phyloP scores from a whole-genome alignment of 2,329 filamentous ascomycete species.

The Talaromyces sp. region DNA sequence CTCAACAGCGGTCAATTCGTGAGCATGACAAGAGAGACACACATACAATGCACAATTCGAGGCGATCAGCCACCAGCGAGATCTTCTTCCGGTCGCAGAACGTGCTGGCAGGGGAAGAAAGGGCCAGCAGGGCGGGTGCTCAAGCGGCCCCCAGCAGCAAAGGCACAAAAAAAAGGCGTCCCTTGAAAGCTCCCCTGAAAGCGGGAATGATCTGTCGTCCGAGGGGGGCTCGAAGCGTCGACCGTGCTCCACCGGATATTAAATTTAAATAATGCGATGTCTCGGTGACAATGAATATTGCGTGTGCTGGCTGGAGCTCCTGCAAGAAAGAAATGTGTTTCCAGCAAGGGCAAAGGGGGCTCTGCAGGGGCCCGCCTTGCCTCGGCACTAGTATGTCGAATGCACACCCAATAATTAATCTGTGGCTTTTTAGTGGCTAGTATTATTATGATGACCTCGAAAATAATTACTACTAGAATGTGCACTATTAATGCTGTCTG shows the following conservation, averaged over 20 bases:
- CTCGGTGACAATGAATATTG: neutral
- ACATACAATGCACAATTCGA: constrained; percentile 1
- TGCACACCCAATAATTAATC: neutral
- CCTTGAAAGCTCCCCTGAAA: neutral
- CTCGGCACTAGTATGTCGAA: neutral
- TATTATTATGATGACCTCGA: too few species aligned
- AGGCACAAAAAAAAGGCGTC: neutral
- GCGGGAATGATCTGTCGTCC: neutral
- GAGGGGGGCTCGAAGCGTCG: neutral
- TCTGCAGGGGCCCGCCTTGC: neutral
- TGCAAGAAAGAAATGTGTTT: neutral
- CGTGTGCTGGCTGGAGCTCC: neutral
- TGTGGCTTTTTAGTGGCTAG: too few species aligned
- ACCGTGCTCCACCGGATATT: neutral
- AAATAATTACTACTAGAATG: neutral
- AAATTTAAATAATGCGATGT: neutral
- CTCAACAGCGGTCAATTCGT: neutral
- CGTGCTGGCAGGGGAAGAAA: constrained; percentile 2
- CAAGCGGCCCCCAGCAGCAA: neutral
- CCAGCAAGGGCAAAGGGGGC: neutral
- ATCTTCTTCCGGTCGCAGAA: neutral
- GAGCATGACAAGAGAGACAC: neutral
- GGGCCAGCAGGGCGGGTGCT: neutral
- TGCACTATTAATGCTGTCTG: neutral
- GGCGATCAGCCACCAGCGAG: neutral